Evolutionary conservation across 2,329 filamentous ascomycete species (phyloP).

Genomic region (Leptographium procerum): DNA sequence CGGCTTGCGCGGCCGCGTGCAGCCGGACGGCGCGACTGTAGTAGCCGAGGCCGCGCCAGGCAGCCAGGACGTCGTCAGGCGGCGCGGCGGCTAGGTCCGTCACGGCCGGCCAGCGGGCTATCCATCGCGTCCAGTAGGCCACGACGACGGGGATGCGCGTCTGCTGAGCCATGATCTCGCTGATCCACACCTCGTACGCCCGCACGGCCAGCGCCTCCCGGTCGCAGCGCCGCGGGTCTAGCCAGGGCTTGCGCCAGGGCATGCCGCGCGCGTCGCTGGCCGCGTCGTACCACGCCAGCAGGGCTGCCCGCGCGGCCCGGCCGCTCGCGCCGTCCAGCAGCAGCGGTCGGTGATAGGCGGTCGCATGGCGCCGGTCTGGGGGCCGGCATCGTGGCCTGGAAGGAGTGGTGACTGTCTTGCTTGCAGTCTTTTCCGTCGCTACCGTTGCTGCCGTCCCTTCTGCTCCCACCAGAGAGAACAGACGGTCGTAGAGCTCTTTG

Average conservation of each 20-base stretch:
- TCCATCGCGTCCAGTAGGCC: constrained; percentile 53
- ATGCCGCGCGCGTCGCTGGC: constrained; percentile 36
- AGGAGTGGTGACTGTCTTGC: not conserved
- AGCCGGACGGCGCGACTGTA: constrained; percentile 53
- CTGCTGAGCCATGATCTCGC: constrained; percentile 57
- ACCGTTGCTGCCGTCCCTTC: not conserved
- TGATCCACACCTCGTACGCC: constrained; percentile 57
- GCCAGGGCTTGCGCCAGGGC: constrained; percentile 50
- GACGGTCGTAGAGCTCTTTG: not conserved
- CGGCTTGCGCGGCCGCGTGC: constrained; percentile 42
- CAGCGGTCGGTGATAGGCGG: constrained; percentile 38
- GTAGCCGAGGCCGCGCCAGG: constrained; percentile 52
- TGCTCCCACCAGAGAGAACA: not conserved
- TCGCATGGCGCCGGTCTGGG: constrained; percentile 22
- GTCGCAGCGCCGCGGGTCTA: constrained; percentile 25
- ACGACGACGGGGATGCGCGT: constrained; percentile 51
- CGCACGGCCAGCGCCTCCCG: constrained; percentile 32
- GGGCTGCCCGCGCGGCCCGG: constrained; percentile 20
- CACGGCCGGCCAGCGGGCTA: constrained; percentile 48
- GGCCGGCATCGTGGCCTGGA: constrained; percentile 8
- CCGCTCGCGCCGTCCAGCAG: constrained; percentile 28
- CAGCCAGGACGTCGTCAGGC: constrained; percentile 43
- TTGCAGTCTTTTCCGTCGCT: not conserved
- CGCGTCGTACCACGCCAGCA: constrained; percentile 41
- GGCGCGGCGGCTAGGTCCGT: constrained; percentile 40